Evolutionary conservation across 805 yeast genomes (phyloP), one percentile per base, ranked within the genome.

Genomic region (Lipomyces spencermartinsiae): DNA sequence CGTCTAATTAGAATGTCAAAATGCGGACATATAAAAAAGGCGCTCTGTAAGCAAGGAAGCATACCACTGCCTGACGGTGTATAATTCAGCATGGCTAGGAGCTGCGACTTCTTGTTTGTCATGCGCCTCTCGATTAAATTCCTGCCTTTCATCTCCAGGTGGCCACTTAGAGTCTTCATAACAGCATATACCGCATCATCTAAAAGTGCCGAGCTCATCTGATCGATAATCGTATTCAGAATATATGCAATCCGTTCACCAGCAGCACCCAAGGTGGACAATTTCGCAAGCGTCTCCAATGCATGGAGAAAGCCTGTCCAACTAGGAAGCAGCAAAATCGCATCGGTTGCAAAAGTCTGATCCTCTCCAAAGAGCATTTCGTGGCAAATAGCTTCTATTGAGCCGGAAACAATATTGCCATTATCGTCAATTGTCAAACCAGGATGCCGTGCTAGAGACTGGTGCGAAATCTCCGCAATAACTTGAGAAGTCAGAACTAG

Each of bases 301-400:
- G 83, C 83, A 1, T 77, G 74, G 39, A 78, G 78, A 51, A 86
- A 79, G 69, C 84, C 84, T 39, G 84, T 86, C 65, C 86, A 77
- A 60, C 88, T 73, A 0, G 92, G 92, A 33, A 89, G 73, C n/a
- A 86, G 79, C 54, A 84, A 74, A 19, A 87, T 76, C n/a, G 85
- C 76, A 64, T 83, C 84, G 34, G 75, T 78, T 19, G 82, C 79
- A 25, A 81, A 78, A 57, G 78, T 78, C 33, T 78, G 80, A 66
- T 79, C 81, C 4, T 85, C 83, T 67, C 83, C 83, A 76, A 88
- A 88, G 16, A 92, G 76, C 33, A 91, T 80, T 2, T 90, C 85
- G 78, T 93, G 98, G 65, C 93, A 86, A 49, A 93, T 82, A 58
- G 93, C 85, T 76, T 93, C 97, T 10, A 86, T 74, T 0, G 91